phyloP scores from a whole-genome alignment of 768 basidiomycete species.

The Lactarius pseudohatsudake region DNA sequence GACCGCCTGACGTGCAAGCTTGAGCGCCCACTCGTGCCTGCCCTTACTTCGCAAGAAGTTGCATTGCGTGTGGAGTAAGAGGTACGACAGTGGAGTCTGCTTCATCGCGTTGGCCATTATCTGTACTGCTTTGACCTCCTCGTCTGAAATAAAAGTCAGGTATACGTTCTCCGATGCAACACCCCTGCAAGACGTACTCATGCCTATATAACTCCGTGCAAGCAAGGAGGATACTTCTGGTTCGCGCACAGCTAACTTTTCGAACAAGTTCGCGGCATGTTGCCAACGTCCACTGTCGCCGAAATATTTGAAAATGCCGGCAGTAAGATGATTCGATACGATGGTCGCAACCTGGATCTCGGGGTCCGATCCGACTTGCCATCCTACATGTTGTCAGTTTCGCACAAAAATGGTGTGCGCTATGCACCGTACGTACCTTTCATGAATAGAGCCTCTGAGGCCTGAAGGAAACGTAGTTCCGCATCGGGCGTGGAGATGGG shows the following conservation, averaged over 20 bases:
- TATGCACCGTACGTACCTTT: slow-evolving; percentile 75
- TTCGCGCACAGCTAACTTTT: slow-evolving; percentile 81
- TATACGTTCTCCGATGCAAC: background rate
- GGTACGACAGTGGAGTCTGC: slow-evolving; percentile 88
- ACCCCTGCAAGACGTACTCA: slow-evolving; percentile 65
- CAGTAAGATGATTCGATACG: slow-evolving; percentile 94
- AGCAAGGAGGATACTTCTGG: slow-evolving; percentile 88
- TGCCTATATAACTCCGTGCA: slow-evolving; percentile 90
- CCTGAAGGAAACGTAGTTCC: slow-evolving; percentile 87
- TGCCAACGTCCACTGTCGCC: slow-evolving; percentile 87
- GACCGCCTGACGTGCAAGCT: slow-evolving; percentile 91
- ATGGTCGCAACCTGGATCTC: slow-evolving; percentile 98
- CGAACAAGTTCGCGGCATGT: slow-evolving; percentile 89
- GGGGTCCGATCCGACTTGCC: slow-evolving; percentile 98
- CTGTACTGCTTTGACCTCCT: slow-evolving; percentile 97
- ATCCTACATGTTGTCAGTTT: slow-evolving; percentile 52
- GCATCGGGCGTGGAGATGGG: slow-evolving; percentile 88
- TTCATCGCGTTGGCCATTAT: slow-evolving; percentile 85
- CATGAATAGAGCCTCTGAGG: slow-evolving; percentile 83
- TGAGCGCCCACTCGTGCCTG: slow-evolving; percentile 83
- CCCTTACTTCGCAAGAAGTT: slow-evolving; percentile 90
- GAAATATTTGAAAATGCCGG: slow-evolving; percentile 96
- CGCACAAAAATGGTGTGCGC: background rate
- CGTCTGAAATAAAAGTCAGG: slow-evolving; percentile 53
- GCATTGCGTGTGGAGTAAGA: slow-evolving; percentile 90